phyloP scores from a whole-genome alignment of 129 eudicot species.

The Artemisia argyi region DNA sequence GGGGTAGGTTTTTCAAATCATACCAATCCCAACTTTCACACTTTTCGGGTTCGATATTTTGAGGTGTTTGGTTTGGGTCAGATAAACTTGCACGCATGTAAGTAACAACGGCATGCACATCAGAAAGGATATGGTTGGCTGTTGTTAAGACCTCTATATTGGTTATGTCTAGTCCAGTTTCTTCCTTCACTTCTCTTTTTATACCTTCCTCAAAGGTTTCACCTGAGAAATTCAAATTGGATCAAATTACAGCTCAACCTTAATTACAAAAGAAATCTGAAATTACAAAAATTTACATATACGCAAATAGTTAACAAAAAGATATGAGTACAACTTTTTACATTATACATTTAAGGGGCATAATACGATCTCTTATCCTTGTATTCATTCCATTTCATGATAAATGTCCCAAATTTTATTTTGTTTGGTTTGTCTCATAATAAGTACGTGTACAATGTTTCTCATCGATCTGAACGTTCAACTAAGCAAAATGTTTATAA shows the following conservation, averaged over 20 bases:
- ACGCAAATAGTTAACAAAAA: neutral
- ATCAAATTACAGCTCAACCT: neutral
- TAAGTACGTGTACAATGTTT: too few species aligned
- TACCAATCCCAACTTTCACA: slow-evolving; percentile 96
- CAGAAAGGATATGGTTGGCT: slow-evolving; percentile 39
- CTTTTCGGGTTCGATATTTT: slow-evolving; percentile 72
- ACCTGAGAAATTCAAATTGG: slow-evolving; percentile 33
- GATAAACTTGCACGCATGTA: slow-evolving; percentile 58
- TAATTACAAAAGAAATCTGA: too few species aligned
- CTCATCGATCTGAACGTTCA: too few species aligned
- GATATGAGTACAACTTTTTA: too few species aligned
- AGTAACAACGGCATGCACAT: slow-evolving; percentile 43
- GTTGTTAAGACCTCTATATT: slow-evolving; percentile 53
- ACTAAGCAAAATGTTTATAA: too few species aligned
- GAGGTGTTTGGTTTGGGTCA: slow-evolving; percentile 48
- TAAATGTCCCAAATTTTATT: too few species aligned
- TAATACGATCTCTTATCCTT: too few species aligned
- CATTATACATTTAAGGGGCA: too few species aligned
- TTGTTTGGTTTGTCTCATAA: too few species aligned
- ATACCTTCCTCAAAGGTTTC: slow-evolving; percentile 90
- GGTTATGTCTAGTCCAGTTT: slow-evolving; percentile 65
- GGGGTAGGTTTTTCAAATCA: slow-evolving; percentile 63
- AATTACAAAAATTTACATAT: neutral
- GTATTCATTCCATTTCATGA: too few species aligned
- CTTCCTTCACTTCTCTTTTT: slow-evolving; percentile 81